Conservation (phyloP, 441 rosid species). For the Bruguiera hainesii region DNA sequence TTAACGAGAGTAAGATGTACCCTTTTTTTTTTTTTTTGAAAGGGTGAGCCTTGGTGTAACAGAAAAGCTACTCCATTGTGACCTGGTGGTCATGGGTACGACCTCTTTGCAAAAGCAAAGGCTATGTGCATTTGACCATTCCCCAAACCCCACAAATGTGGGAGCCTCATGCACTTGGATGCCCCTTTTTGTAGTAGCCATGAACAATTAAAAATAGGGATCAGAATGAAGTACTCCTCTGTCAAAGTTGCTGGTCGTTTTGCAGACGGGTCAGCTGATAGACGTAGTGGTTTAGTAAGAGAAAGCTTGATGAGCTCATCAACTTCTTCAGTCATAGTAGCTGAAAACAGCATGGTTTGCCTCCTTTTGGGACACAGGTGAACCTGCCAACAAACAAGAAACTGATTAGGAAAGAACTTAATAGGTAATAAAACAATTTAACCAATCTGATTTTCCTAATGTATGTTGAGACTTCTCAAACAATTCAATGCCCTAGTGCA, state of each 20-base stretch:
- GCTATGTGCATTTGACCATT: no score
- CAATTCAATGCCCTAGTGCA: neutral
- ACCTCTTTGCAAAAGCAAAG: no score
- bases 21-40: no score
- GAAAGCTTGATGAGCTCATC: constrained; percentile 90
- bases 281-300: constrained; percentile 77
- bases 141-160: no score
- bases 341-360: constrained; percentile 96
- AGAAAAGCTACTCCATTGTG: no score
- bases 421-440: neutral
- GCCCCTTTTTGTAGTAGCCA: neutral
- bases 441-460: no score
- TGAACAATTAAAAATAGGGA: neutral
- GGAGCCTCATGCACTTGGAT: no score
- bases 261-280: constrained; percentile 90
- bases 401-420: constrained; percentile 10
- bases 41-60: neutral
- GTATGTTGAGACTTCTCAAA: neutral
- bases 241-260: constrained; percentile 82
- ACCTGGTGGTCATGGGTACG: no score
- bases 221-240: constrained; percentile 64
- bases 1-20: no score
- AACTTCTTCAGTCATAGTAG: constrained; percentile 97
- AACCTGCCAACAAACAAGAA: constrained; percentile 45
- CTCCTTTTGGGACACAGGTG: constrained; percentile 89